Percentiles rank a stretch among this genome's conserved stretches.
phyloP scores from a whole-genome alignment of 1,139 yeast genomes.

The Hansenula sp. region DNA sequence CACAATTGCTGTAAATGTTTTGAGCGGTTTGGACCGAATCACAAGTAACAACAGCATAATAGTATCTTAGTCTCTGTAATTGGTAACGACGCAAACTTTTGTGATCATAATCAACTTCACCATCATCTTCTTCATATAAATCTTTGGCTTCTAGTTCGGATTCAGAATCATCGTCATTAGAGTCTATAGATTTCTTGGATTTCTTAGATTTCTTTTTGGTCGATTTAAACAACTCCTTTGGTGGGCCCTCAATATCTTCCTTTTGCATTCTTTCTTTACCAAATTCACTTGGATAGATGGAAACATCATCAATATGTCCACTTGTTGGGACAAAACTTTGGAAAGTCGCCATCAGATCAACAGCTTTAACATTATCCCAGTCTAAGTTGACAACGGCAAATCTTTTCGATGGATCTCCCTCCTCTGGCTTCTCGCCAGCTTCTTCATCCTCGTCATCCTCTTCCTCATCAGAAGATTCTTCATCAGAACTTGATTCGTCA shows the following conservation, averaged over 20 bases:
- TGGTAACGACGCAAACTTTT: constrained; percentile 72
- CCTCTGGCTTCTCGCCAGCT: constrained; percentile 58
- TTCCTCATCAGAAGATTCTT: constrained; percentile 38
- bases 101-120: constrained; percentile 68
- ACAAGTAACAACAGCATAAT: constrained; percentile 89
- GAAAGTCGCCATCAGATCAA: constrained; percentile 88
- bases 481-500: constrained; percentile 35
- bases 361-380: constrained; percentile 90
- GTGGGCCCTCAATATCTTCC: constrained; percentile 93
- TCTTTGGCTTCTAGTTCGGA: constrained; percentile 59
- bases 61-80: constrained; percentile 81
- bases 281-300: constrained; percentile 87
- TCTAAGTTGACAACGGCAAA: constrained; percentile 95
- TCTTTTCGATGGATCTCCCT: constrained; percentile 77
- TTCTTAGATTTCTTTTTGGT: constrained; percentile 35
- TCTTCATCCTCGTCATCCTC: constrained; percentile 57
- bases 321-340: constrained; percentile 78
- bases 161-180: constrained; percentile 44
- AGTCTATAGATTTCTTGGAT: constrained; percentile 30
- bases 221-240: constrained; percentile 62
- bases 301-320: constrained; percentile 66
- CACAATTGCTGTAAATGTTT: constrained; percentile 78
- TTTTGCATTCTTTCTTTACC: constrained; percentile 91
- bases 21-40: constrained; percentile 72
- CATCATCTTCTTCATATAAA: constrained; percentile 68